phyloP scores from a whole-genome alignment of 208 protist genomes.

The Leishmania gerbilli region DNA sequence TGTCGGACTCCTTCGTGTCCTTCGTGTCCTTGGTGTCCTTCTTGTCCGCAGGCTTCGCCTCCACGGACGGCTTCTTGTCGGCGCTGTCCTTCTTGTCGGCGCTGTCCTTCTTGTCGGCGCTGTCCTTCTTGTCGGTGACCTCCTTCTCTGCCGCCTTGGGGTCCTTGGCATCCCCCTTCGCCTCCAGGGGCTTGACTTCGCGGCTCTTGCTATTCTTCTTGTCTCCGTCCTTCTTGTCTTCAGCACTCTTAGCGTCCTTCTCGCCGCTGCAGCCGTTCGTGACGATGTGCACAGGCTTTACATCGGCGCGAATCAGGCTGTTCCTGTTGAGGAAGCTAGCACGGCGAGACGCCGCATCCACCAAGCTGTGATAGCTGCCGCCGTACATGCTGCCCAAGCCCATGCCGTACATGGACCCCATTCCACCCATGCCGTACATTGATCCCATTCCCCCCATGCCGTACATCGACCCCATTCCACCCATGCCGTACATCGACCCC shows the following conservation, averaged over 20 bases:
- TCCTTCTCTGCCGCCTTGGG: constrained; percentile 20
- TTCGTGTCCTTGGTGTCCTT: constrained; percentile 9
- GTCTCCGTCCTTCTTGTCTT: constrained; percentile 10
- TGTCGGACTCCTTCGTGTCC: constrained; percentile 16
- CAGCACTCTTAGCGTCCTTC: constrained; percentile 4
- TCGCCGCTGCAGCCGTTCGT: constrained; percentile 4
- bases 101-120: constrained; percentile 12
- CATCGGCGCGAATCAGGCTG: constrained; percentile 60
- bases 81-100: constrained; percentile 22
- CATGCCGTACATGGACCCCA: constrained; percentile 46
- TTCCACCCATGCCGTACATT: constrained; percentile 20
- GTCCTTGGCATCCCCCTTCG: constrained; percentile 25
- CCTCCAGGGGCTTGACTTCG: constrained; percentile 10
- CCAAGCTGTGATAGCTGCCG: constrained; percentile 53
- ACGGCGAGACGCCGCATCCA: constrained; percentile 59
- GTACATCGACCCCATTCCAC: constrained; percentile 35
- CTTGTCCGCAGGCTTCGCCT: constrained; percentile 1
- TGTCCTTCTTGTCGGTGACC: constrained; percentile 20
- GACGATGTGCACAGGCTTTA: constrained; percentile 43
- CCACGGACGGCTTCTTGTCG: constrained; percentile 8
- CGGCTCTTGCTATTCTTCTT: constrained; percentile 12
- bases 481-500: constrained; percentile 39
- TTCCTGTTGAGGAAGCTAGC: constrained; percentile 69
- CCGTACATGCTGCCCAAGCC: constrained; percentile 34
- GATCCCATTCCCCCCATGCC: constrained; percentile 7